These are phyloP conservation scores for Lanmaoa rubissima DNA, from an alignment of 768 basidiomycete species.

Conservation along the genomic window DNA sequence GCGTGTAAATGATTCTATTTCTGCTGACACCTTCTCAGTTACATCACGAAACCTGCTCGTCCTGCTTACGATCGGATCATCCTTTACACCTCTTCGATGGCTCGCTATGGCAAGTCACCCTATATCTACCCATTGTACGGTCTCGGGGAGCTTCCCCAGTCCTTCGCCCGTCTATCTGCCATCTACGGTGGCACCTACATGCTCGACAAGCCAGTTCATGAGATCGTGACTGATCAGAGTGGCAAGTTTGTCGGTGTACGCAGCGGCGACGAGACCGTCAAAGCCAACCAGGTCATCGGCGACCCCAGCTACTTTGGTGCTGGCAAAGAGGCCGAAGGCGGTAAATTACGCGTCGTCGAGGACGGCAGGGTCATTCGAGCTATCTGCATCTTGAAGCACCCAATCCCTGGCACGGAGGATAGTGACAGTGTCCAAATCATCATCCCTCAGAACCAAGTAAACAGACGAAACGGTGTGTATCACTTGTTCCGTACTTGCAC, in stretches of 20 bases:
- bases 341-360: conserved; percentile 86
- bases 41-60: conserved; percentile 89
- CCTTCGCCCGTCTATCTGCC: conserved; percentile 95
- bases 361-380: conserved; percentile 94
- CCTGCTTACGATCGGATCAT: conserved; percentile 92
- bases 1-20: neutral
- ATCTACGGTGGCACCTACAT: conserved; percentile 99
- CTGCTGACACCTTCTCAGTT: conserved; percentile 48
- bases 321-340: conserved; percentile 57
- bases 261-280: conserved; percentile 86
- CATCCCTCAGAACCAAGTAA: conserved; percentile 98
- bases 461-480: conserved; percentile 80
- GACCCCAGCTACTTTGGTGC: conserved; percentile 97
- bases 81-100: conserved; percentile 98
- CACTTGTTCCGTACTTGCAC: neutral
- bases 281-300: conserved; percentile 96
- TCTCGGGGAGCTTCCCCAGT: conserved; percentile 97
- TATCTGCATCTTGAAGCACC: conserved; percentile 97
- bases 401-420: conserved; percentile 96
- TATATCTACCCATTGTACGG: conserved; percentile 99
- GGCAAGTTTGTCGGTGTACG: conserved; percentile 95
- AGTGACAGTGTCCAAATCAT: conserved; percentile 95
- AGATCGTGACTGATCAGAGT: conserved; percentile 79
- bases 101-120: conserved; percentile 97
- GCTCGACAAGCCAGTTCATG: conserved; percentile 93